Base-by-base conservation (phyloP, 495 filamentous ascomycete genomes). In the Penicillium manginii region DNA sequence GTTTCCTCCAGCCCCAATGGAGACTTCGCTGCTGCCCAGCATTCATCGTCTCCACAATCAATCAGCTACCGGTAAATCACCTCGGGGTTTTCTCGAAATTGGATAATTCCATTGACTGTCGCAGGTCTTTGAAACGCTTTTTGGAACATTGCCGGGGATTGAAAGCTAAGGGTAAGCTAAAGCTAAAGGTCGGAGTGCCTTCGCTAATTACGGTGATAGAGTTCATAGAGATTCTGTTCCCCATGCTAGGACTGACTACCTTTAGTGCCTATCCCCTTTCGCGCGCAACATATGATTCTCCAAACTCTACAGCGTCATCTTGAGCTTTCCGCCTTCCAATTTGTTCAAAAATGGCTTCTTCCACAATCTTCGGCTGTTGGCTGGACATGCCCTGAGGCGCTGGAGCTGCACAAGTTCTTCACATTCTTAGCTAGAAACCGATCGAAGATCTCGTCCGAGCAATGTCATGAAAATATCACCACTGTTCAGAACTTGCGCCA, bases 261-360 rank as follows among this genome's bases (percentile, higher is more conserved):
- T 15, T 15, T 26, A 7, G 14, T 29, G 1, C 22, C 2, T 15
- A 49, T 49, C 21, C 46, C 46, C 4, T 49, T 49, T 19, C 46
- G 21, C 12, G 46, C 46, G 15, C 46, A 49, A 15, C 14, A 49
- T 26, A 1, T 10, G 22, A 49, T 49, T n/a, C 21, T 49, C 21
- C 46, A 29, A 49, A 29, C 46, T 11, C 15, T 49, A 15, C 46
- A 49, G n/a, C 21, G 46, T 15, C 46, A 26, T 22, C 46, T 49
- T 8, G 46, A 49, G 29, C n/a, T 15, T 29, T 22, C 22, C 29
- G 21, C 46, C 15, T 49, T 49, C 21, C 46, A 49, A 29, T 49
- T 49, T 19, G 21, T 49, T 49, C 46, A 49, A n/a, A 49, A 15
- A 29, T 48, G 46, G 21, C 46, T 49, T 21, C n/a, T 26, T 4